Evolutionary conservation across 2,329 filamentous ascomycete genomes (phyloP), one percentile per base, ranked within the genome.

Genomic region (Lecanicillium sp.): DNA sequence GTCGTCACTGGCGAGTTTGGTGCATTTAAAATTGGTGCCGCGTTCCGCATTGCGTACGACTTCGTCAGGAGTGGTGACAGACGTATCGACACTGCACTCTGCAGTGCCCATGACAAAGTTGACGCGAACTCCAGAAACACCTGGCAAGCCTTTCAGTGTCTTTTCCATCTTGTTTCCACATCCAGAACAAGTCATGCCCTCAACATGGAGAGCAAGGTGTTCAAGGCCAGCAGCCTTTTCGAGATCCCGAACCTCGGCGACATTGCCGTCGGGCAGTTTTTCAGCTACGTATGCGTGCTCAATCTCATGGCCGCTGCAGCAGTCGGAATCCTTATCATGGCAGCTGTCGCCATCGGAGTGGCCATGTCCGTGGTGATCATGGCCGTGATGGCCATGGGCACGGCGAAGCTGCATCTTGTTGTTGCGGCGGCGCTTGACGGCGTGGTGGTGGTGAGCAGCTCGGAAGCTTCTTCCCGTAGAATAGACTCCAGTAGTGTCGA

Each of bases 81-180:
- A 43, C 0, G 41, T 39, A 33, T 62, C 51, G 2, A 62, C 18
- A 5, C 36, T 45, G 33, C 64, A 57, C 15, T 63, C 59, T 29
- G 52, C 61, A 6, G 50, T 54, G 4, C 58, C 59, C 49, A 57
- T 57, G 45, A 63, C 57, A 28, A 63, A 64, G 41, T 62, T 62
- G 43, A 64, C 57, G 1, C 49, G 53, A 2, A 55, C 52, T 3
- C 50, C 45, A 3, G 54, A 56, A 1, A 62, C 54, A 3, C 57
- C 58, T 3, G 44, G n/a, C 3, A 49, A 47, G 3, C 41, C 44
- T 1, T 42, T 42, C 20, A 63, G 52, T 3, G 50, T 48, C 2
- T 52, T 52, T 33, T 51, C 44, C 27, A 63, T 38, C 37, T 62
- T 63, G 40, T 57, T 56, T 4, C 47, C 58, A 25, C 60, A 63